Base-by-base conservation (phyloP, 164 flowering plant genomes). In the Santalum album region DNA sequence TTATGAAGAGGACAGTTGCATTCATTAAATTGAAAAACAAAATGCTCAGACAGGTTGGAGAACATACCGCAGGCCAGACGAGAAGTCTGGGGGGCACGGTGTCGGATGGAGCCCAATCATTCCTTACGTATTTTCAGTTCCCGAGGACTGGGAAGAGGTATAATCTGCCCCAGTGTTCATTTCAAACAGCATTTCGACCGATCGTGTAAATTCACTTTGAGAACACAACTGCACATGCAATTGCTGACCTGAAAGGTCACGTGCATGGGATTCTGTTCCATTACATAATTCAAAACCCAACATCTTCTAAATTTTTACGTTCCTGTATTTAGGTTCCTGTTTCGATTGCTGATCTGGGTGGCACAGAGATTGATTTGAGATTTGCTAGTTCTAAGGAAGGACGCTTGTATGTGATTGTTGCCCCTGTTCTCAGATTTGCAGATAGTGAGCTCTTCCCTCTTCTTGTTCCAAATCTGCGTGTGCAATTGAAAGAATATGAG, bases 51-150 rank as follows among this genome's bases (percentile, higher is more conserved):
- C 90, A 91, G 98, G 98, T 77, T 88, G 96, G 98, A 91, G 95
- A 75, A 86, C 94, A 52, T 91, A 91, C 62, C 77, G 81, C 34
- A 78, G 98, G 68, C 96, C 98, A 11, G 98, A 88, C 68, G 96
- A 84, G 35, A 91, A 91, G 61, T 91, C 98, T 15, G 98, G 98
- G 57, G 98, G 98, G 18, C 98, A 91, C 66, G 98, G 96, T 22
- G 98, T 91, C 12, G 95, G 98, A 20, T 91, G 98, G 98, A 88
- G 95, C 73, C 98, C 98, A 19, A 91, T 91, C n/a, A 84, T 84
- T 12, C 96, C 96, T 7, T 91, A 88, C 59, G 16, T 32, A 2
- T 91, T 88, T 49, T 70, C 82, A 7, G 96, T 91, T 19, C 96
- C 96, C 24, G 57, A 67, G 38, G 86, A 63, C 0, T 91, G 98